Evolutionary conservation across 441 rosid species (phyloP).

Genomic region (Euphorbia celastroides): DNA sequence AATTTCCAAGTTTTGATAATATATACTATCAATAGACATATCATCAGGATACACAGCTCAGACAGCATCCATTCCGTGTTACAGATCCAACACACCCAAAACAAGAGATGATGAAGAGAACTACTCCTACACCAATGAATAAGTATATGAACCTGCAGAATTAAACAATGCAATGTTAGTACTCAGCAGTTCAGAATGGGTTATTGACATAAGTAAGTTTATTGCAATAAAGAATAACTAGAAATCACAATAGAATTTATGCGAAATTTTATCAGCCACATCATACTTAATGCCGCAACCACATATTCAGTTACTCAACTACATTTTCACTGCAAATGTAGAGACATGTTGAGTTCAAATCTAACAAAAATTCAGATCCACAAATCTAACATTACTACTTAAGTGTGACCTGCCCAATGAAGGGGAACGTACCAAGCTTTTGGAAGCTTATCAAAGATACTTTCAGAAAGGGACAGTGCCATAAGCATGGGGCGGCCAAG

Average conservation of each 20-base stretch:
- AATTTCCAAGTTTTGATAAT: not conserved
- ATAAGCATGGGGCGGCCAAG: slow-evolving; percentile 93
- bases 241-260: not conserved
- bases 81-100: slow-evolving; percentile 81
- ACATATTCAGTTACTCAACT: not conserved
- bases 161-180: slow-evolving; percentile 11
- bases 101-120: slow-evolving; percentile 81
- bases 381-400: too few relatives aligned
- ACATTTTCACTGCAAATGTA: slow-evolving; percentile 3
- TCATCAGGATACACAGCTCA: slow-evolving; percentile 82
- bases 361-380: too few relatives aligned
- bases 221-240: not conserved
- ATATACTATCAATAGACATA: slow-evolving; percentile 8
- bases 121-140: slow-evolving; percentile 79
- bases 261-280: not conserved
- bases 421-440: slow-evolving; percentile 68
- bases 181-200: slow-evolving; percentile 6
- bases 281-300: not conserved
- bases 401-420: not conserved
- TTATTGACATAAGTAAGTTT: not conserved
- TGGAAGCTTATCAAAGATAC: slow-evolving; percentile 54
- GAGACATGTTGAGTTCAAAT: too few relatives aligned
- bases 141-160: slow-evolving; percentile 85
- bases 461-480: slow-evolving; percentile 51
- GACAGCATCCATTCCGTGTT: slow-evolving; percentile 85